Conservation (phyloP, 1,284 basidiomycete genomes). For the Sparassis latifolia region DNA sequence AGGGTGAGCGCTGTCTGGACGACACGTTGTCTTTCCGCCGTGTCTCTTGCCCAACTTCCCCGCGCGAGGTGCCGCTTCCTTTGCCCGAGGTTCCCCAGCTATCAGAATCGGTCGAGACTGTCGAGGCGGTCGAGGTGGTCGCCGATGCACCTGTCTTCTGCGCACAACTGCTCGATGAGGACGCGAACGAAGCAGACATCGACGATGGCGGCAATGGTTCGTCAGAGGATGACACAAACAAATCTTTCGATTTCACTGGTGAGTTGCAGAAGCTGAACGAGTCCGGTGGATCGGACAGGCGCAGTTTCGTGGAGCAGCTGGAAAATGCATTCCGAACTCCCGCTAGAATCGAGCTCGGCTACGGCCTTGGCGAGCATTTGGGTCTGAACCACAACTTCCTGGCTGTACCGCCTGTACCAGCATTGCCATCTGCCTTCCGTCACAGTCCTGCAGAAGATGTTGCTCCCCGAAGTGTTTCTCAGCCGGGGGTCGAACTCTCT, state of each 20-base stretch:
- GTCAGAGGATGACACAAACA: slow-evolving; percentile 57
- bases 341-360: slow-evolving; percentile 51
- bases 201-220: slow-evolving; percentile 32
- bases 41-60: slow-evolving; percentile 12
- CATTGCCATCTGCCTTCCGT: slow-evolving; percentile 23
- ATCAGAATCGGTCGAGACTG: neutral
- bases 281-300: slow-evolving; percentile 57
- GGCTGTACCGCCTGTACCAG: slow-evolving; percentile 36
- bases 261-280: slow-evolving; percentile 68
- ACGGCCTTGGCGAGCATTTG: slow-evolving; percentile 30
- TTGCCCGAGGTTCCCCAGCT: neutral
- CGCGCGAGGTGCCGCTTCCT: neutral
- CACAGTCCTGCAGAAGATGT: slow-evolving; percentile 15
- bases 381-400: slow-evolving; percentile 19
- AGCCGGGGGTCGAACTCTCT: slow-evolving; percentile 8
- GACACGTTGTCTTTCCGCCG: slow-evolving; percentile 26
- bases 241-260: slow-evolving; percentile 82
- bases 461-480: slow-evolving; percentile 17
- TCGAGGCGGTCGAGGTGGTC: too few relatives aligned
- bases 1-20: neutral
- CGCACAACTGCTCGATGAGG: slow-evolving; percentile 33
- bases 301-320: slow-evolving; percentile 77
- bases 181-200: slow-evolving; percentile 37
- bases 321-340: slow-evolving; percentile 74
- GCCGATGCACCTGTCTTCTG: slow-evolving; percentile 34